Evolutionary conservation across 805 yeast species (phyloP).

Genomic region (Candida awuae): DNA sequence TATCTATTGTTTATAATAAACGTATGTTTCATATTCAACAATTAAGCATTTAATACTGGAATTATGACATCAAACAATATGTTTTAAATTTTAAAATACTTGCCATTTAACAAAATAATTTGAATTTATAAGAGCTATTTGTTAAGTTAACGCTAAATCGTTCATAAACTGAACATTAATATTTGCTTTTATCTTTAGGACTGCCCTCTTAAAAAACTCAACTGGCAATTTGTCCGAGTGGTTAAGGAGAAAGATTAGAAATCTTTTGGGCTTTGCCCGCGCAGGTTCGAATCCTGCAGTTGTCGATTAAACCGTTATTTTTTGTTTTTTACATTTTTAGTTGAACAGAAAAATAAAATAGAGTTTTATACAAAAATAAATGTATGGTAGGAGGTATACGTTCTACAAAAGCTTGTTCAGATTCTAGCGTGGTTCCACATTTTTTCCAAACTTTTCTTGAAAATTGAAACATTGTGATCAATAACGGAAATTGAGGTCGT

Average conservation of each 20-base stretch:
- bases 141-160: too few relatives aligned
- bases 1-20: too few relatives aligned
- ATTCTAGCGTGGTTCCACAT: constrained; percentile 50
- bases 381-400: neutral
- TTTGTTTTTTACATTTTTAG: neutral
- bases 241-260: constrained; percentile 52
- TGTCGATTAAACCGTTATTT: constrained; percentile 28
- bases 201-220: too few relatives aligned
- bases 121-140: too few relatives aligned
- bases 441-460: constrained; percentile 66
- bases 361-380: neutral
- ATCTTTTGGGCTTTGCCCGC: constrained; percentile 57
- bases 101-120: too few relatives aligned
- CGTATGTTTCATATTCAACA: too few relatives aligned
- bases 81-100: too few relatives aligned
- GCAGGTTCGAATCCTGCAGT: constrained; percentile 57
- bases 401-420: constrained; percentile 5
- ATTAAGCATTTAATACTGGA: too few relatives aligned
- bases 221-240: constrained; percentile 52
- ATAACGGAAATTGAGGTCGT: constrained; percentile 53
- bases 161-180: too few relatives aligned
- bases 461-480: constrained; percentile 81
- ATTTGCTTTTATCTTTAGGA: too few relatives aligned
- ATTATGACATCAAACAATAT: too few relatives aligned
- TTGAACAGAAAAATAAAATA: neutral